phyloP scores from a whole-genome alignment of 1,139 yeast genomes.

The Yamadazyma atmosphaerica region DNA sequence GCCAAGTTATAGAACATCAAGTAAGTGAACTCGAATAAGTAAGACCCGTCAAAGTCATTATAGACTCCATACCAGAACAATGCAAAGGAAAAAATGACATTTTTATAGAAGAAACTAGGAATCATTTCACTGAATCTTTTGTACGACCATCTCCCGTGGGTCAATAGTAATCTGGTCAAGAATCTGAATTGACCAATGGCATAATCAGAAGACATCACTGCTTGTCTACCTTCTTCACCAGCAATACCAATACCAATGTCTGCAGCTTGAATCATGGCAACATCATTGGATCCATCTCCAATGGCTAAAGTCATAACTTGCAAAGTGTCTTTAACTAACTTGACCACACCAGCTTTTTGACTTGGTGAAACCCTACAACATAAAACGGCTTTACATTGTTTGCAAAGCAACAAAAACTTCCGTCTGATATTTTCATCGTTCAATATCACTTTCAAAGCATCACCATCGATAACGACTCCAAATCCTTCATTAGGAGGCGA shows the following conservation, averaged over 20 bases:
- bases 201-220: conserved; percentile 96
- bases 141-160: conserved; percentile 97
- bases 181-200: conserved; percentile 95
- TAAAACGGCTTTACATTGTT: conserved; percentile 90
- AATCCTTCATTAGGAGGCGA: conserved; percentile 72
- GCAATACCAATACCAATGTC: conserved; percentile 98
- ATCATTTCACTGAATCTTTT: conserved; percentile 91
- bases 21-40: conserved; percentile 88
- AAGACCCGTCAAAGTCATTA: conserved; percentile 86
- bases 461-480: conserved; percentile 93
- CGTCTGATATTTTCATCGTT: conserved; percentile 53
- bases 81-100: conserved; percentile 83
- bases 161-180: conserved; percentile 71
- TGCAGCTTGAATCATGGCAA: conserved; percentile 98
- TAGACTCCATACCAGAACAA: conserved; percentile 92
- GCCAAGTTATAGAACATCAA: conserved; percentile 93
- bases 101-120: conserved; percentile 90
- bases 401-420: conserved; percentile 82
- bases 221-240: conserved; percentile 98
- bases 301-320: conserved; percentile 82
- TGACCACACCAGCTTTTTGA: conserved; percentile 95
- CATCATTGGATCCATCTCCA: conserved; percentile 99
- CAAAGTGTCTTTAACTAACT: conserved; percentile 80
- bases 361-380: conserved; percentile 98
- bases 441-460: conserved; percentile 75